These are phyloP conservation scores for Multifurca ochricompacta DNA, from an alignment of 768 basidiomycete genomes.

Conservation along the genomic window DNA sequence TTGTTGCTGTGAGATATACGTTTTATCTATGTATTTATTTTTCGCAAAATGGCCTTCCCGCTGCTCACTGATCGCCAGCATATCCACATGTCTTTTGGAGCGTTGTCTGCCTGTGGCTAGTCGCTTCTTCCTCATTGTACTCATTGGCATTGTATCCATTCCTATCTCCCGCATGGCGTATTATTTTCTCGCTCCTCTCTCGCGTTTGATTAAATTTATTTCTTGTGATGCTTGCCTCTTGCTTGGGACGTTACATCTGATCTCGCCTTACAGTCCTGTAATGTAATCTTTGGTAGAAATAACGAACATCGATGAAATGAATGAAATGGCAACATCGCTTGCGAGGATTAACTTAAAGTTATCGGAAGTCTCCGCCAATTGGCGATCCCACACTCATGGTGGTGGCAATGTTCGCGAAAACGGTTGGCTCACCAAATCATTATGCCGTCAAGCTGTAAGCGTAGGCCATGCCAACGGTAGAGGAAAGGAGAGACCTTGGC, in stretches of 20 bases:
- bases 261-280: conserved; percentile 20
- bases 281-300: conserved; percentile 23
- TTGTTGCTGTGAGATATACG: conserved; percentile 17
- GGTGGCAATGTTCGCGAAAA: background rate
- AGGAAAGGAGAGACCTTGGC: background rate
- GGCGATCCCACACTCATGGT: background rate
- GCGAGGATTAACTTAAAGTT: background rate
- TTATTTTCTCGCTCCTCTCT: conserved; percentile 11
- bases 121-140: conserved; percentile 22
- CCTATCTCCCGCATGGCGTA: conserved; percentile 19
- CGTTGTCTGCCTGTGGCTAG: conserved; percentile 18
- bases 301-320: conserved; percentile 20
- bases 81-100: conserved; percentile 19
- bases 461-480: background rate
- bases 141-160: conserved; percentile 23
- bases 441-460: conserved; percentile 12
- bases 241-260: conserved; percentile 17
- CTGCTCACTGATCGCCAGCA: conserved; percentile 16
- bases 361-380: background rate
- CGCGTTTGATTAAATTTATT: conserved; percentile 21
- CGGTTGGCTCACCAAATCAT: background rate
- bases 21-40: conserved; percentile 23
- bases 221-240: conserved; percentile 16
- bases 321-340: background rate
- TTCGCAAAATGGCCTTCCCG: conserved; percentile 18